Evolutionary conservation across 2,329 filamentous ascomycete species (phyloP), one percentile per base, ranked within the genome.

Genomic region (Neofusicoccum ribis): DNA sequence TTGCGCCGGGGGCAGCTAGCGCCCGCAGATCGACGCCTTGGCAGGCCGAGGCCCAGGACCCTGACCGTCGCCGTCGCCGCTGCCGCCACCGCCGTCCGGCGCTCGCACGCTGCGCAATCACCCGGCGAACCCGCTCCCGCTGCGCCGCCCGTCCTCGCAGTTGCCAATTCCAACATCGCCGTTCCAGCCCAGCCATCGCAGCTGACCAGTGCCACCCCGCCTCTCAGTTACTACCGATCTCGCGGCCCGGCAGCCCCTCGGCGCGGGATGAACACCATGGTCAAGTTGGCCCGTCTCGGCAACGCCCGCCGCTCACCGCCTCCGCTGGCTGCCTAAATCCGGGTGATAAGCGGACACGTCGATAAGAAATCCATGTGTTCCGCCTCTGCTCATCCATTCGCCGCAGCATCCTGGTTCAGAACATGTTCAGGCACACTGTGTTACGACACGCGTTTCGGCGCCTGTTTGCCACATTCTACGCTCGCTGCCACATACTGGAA

Each of bases 21-120:
- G 56, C 56, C 56, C 56, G 56, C 31, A 20, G 56, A 60, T 60
- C 56, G 44, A 37, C 56, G 56, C n/a, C 56, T 47, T 60, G 54
- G 54, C 54, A 23, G 39, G 52, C 52, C 52, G n/a, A 17, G 52
- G 39, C 52, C 43, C 9, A 27, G 43, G 56, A 60, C 56, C 56
- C 56, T 60, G 56, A 52, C 3, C 4, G 41, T 17, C 37, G 11
- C n/a, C 37, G 20, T 2, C 50, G 36, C 5, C 23, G 5, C 23
- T 20, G 47, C 47, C 14, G 47, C 15, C n/a, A 23, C 44, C n/a
- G 27, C 27, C 27, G 27, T 7, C 27, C 27, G 27, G 5, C 27
- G 1, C 27, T 7, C 27, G 27, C 27, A 31, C 27, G 27, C 27
- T 34, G 27, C 15, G 5, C 11, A 2, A 15, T 7, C 49, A 46